Conservation (phyloP, 78 protist species). For the Creolimax fragrantissima region DNA sequence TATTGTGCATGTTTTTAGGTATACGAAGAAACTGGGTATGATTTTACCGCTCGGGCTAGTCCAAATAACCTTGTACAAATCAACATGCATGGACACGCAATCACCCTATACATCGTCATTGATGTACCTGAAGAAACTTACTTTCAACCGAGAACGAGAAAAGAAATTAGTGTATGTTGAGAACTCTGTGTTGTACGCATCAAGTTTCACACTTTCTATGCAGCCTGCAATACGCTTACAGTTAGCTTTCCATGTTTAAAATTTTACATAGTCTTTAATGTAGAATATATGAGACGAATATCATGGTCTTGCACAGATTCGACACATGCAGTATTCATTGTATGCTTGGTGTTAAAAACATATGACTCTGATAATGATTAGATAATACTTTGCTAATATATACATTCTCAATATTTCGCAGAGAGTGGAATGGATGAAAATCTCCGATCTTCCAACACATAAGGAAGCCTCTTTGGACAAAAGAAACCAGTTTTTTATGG, state of each 20-base stretch:
- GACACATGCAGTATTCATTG: no score
- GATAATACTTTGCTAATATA: not conserved
- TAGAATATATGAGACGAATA: no score
- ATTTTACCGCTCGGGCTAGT: slow-evolving; percentile 28
- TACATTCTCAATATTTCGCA: not conserved
- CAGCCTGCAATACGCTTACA: not conserved
- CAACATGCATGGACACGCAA: slow-evolving; percentile 32
- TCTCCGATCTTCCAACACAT: not conserved
- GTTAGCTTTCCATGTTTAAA: not conserved
- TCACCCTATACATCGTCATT: slow-evolving; percentile 45
- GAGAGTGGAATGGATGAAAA: slow-evolving; percentile 13
- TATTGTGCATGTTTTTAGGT: not conserved
- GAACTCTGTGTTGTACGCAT: not conserved
- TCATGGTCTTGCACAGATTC: no score
- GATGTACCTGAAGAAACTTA: slow-evolving; percentile 52
- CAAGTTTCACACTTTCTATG: not conserved
- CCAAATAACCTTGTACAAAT: slow-evolving; percentile 31
- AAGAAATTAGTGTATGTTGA: slow-evolving; percentile 57
- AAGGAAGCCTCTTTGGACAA: not conserved
- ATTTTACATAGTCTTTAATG: not conserved
- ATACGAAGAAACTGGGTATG: slow-evolving; percentile 68
- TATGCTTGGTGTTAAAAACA: no score
- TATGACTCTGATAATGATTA: no score
- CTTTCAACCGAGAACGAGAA: slow-evolving; percentile 63
- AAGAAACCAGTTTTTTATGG: not conserved